Evolutionary conservation across 371 early-diverging fungal species (phyloP).

Genomic region (Catenaria anguillulae): DNA sequence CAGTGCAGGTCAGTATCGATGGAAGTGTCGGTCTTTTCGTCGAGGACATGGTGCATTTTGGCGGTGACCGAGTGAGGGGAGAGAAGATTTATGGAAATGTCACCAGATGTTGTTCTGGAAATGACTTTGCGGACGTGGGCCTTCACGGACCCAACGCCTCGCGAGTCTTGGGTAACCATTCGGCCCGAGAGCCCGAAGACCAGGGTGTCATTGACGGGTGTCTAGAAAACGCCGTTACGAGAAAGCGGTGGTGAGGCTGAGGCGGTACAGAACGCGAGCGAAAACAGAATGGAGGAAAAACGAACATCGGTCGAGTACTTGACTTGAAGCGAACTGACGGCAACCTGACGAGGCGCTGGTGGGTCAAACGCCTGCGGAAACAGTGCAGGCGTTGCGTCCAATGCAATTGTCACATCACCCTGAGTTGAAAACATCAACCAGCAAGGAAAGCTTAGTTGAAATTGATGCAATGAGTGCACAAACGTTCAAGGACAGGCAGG

Average conservation of each 20-base stretch:
- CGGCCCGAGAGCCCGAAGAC: neutral
- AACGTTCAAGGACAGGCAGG: too few relatives aligned
- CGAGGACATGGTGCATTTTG: neutral
- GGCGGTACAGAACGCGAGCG: too few relatives aligned
- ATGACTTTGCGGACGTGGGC: neutral
- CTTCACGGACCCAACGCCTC: neutral
- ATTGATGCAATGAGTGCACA: too few relatives aligned
- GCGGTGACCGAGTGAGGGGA: neutral
- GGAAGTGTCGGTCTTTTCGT: slow-evolving; percentile 3
- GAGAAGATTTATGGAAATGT: neutral
- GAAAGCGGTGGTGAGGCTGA: too few relatives aligned
- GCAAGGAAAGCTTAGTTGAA: too few relatives aligned
- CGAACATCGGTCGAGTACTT: slow-evolving; percentile 3
- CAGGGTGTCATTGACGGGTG: neutral
- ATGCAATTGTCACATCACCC: neutral
- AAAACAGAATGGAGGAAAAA: too few relatives aligned
- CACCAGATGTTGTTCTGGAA: neutral
- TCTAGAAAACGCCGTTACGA: too few relatives aligned
- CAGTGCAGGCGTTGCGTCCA: neutral
- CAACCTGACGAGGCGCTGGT: neutral
- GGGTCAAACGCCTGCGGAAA: neutral
- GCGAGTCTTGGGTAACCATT: neutral
- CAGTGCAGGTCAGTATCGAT: neutral
- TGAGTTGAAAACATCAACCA: too few relatives aligned
- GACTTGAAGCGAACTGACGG: neutral